These are phyloP conservation scores for Fusarium proliferatum DNA, from an alignment of 2,329 filamentous ascomycete genomes.

Conservation along the genomic window DNA sequence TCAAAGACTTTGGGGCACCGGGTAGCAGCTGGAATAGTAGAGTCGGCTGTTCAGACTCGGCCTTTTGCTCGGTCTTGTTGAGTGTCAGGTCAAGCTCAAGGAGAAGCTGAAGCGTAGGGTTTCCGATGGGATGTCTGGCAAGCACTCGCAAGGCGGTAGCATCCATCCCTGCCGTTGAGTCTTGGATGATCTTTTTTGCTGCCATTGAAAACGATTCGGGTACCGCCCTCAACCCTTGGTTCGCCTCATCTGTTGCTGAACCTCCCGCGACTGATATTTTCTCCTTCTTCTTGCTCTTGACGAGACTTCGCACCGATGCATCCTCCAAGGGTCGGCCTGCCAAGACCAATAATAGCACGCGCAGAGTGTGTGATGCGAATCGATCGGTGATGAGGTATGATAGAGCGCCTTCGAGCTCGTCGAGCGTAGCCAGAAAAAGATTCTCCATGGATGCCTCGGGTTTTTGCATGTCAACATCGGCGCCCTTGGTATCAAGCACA, in stretches of 20 bases:
- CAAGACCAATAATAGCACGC: conserved; percentile 86
- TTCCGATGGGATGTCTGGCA: conserved; percentile 89
- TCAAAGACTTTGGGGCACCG: conserved; percentile 76
- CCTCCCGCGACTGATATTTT: conserved; percentile 73
- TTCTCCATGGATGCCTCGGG: conserved; percentile 79
- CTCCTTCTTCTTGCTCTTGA: conserved; percentile 95
- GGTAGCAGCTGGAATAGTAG: conserved; percentile 84
- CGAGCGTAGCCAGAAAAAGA: conserved; percentile 83
- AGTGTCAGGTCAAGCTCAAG: conserved; percentile 85
- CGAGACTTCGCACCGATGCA: conserved; percentile 73
- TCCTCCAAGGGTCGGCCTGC: conserved; percentile 84
- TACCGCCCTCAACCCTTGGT: conserved; percentile 65
- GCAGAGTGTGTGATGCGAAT: conserved; percentile 91
- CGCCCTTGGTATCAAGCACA: conserved; percentile 57
- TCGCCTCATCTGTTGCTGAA: conserved; percentile 61
- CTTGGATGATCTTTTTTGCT: conserved; percentile 82
- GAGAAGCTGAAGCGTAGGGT: conserved; percentile 91
- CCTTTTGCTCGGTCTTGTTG: conserved; percentile 65
- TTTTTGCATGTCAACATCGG: conserved; percentile 56
- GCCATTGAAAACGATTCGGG: conserved; percentile 83
- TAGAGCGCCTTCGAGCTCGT: conserved; percentile 88
- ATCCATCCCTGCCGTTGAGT: conserved; percentile 80
- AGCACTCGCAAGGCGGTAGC: conserved; percentile 83
- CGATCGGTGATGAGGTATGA: conserved; percentile 85
- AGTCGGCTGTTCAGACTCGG: conserved; percentile 54